phyloP scores from a whole-genome alignment of 768 basidiomycete genomes.

The Crucibulum laeve region DNA sequence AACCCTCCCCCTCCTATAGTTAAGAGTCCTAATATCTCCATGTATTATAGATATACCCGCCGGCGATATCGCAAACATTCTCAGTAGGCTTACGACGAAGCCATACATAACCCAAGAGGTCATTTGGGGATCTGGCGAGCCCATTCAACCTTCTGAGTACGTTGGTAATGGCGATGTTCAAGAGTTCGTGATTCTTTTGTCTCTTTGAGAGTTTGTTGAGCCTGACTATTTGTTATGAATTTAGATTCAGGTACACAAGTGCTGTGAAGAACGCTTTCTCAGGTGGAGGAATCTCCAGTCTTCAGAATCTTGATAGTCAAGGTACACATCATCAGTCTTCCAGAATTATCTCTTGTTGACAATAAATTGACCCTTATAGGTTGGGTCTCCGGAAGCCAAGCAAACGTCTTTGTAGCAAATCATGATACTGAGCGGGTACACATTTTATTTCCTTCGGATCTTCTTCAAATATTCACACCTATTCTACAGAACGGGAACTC shows the following conservation, averaged over 20 bases:
- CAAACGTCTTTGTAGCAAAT: constrained; percentile 66
- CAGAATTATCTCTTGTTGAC: background rate
- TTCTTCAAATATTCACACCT: background rate
- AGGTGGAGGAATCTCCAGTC: constrained; percentile 41
- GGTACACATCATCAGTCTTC: constrained; percentile 23
- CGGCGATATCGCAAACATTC: constrained; percentile 50
- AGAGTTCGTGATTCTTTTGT: constrained; percentile 36
- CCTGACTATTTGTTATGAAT: background rate
- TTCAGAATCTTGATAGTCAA: constrained; percentile 47
- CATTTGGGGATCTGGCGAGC: constrained; percentile 46
- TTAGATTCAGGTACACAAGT: constrained; percentile 56
- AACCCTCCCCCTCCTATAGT: background rate
- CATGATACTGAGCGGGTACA: constrained; percentile 65
- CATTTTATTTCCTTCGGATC: background rate
- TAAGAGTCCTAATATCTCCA: background rate
- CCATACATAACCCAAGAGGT: constrained; percentile 67
- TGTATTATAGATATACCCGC: constrained; percentile 46
- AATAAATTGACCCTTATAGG: constrained; percentile 25
- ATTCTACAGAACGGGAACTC: constrained; percentile 42
- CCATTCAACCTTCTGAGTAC: constrained; percentile 55
- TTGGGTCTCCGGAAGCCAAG: constrained; percentile 49
- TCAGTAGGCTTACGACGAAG: constrained; percentile 29
- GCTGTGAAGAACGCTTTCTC: constrained; percentile 49
- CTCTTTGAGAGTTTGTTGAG: background rate
- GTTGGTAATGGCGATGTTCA: constrained; percentile 56